Evolutionary conservation across 345 rosid species (phyloP).

Genomic region (Trapa bicornis): DNA sequence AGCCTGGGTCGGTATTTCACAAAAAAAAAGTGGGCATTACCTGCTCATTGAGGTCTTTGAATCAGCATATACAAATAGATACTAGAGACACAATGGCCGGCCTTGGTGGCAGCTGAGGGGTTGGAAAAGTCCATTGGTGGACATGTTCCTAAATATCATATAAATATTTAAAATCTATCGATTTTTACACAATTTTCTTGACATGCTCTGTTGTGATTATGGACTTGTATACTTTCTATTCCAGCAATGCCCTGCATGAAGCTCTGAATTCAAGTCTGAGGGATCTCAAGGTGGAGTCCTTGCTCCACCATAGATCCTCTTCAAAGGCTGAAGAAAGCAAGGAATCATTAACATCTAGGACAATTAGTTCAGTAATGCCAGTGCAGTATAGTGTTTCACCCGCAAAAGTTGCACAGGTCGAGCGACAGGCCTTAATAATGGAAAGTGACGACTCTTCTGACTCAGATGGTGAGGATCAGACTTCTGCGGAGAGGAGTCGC

Average conservation of each 20-base stretch:
- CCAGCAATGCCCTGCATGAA: slow-evolving; percentile 24
- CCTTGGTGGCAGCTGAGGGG: background rate
- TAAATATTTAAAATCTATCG: background rate
- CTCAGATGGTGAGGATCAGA: slow-evolving; percentile 25
- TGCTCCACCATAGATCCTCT: slow-evolving; percentile 12
- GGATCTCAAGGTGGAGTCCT: slow-evolving; percentile 9
- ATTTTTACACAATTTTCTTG: background rate
- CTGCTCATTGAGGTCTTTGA: too few species aligned
- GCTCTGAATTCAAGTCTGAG: slow-evolving; percentile 18
- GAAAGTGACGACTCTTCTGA: slow-evolving; percentile 34
- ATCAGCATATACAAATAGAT: too few species aligned
- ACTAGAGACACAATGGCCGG: background rate
- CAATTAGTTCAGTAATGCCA: slow-evolving; percentile 15
- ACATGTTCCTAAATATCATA: background rate
- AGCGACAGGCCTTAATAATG: slow-evolving; percentile 26
- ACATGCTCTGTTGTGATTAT: background rate
- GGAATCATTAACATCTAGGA: slow-evolving; percentile 19
- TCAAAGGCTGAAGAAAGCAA: slow-evolving; percentile 12
- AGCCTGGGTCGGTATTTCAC: background rate
- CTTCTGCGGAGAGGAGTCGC: slow-evolving; percentile 40
- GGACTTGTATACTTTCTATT: background rate
- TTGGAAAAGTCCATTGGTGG: background rate
- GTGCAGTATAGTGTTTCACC: slow-evolving; percentile 53
- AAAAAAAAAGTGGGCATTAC: background rate
- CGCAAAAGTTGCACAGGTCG: slow-evolving; percentile 48